phyloP scores from a whole-genome alignment of 805 yeast species.

The Priceomyces melissophilus region DNA sequence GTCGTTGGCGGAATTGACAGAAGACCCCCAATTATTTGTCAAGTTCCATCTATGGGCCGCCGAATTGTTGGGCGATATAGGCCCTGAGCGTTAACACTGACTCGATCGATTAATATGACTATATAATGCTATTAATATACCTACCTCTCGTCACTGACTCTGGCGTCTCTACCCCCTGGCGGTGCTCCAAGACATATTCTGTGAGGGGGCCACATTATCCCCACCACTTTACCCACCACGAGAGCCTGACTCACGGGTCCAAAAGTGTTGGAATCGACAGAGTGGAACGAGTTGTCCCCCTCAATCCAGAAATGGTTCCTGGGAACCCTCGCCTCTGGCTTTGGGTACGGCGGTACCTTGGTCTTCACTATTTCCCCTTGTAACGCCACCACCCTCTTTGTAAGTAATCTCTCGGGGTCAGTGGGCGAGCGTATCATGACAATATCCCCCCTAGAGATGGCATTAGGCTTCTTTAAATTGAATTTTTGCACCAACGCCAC shows the following conservation, averaged over 20 bases:
- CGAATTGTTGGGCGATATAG: constrained; percentile 39
- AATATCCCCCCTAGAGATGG: constrained; percentile 62
- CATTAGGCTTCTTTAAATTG: constrained; percentile 45
- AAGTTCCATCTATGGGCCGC: constrained; percentile 65
- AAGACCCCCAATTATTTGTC: constrained; percentile 52
- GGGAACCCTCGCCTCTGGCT: constrained; percentile 60
- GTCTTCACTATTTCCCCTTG: constrained; percentile 70
- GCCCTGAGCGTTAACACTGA: too few relatives aligned
- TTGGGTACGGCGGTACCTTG: constrained; percentile 60
- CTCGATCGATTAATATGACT: too few relatives aligned
- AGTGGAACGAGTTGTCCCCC: constrained; percentile 79
- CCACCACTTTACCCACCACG: constrained; percentile 70
- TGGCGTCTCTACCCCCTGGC: constrained; percentile 23
- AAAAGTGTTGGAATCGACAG: constrained; percentile 80
- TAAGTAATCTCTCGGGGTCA: constrained; percentile 71
- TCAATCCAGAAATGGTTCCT: constrained; percentile 89
- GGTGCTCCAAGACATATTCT: constrained; percentile 27
- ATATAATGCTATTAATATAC: too few relatives aligned
- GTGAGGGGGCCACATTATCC: constrained; percentile 63
- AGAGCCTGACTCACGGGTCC: constrained; percentile 86
- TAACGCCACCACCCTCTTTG: constrained; percentile 74
- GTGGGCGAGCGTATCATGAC: constrained; percentile 74
- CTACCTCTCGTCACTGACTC: constrained; percentile 6
- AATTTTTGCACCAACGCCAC: constrained; percentile 70
- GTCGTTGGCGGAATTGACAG: constrained; percentile 51